phyloP scores from a whole-genome alignment of 164 flowering plant genomes.

The Piper betle region DNA sequence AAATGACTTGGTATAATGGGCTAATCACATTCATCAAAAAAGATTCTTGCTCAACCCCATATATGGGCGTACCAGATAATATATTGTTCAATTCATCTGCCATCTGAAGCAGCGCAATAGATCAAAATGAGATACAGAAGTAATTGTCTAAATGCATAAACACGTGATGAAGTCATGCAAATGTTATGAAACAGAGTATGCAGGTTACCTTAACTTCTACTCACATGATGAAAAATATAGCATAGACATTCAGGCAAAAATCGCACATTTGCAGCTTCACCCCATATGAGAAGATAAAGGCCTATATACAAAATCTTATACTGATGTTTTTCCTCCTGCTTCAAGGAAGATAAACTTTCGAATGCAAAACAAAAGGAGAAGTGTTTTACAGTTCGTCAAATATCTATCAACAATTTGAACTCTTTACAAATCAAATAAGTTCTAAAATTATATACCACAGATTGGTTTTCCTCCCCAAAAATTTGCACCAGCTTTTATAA shows the following conservation, averaged over 20 bases:
- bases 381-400: background rate
- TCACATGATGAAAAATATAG: constrained; percentile 90
- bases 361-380: background rate
- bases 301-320: constrained; percentile 65
- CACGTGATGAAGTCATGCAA: background rate
- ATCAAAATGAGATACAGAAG: background rate
- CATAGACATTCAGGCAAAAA: constrained; percentile 97
- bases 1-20: constrained; percentile 69
- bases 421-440: background rate
- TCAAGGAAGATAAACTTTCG: constrained; percentile 61
- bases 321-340: constrained; percentile 59
- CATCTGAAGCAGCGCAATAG: constrained; percentile 43
- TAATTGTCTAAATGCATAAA: background rate
- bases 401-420: background rate
- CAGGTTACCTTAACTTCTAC: constrained; percentile 12
- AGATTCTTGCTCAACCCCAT: constrained; percentile 60
- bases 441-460: constrained; percentile 32
- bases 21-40: constrained; percentile 68
- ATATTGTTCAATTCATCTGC: constrained; percentile 71
- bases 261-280: constrained; percentile 93
- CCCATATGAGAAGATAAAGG: constrained; percentile 96
- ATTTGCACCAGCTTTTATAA: constrained; percentile 89
- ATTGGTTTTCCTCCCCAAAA: constrained; percentile 55
- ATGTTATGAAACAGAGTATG: background rate
- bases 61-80: constrained; percentile 52